phyloP scores from a whole-genome alignment of 768 basidiomycete genomes.

The Mycena haematopus region DNA sequence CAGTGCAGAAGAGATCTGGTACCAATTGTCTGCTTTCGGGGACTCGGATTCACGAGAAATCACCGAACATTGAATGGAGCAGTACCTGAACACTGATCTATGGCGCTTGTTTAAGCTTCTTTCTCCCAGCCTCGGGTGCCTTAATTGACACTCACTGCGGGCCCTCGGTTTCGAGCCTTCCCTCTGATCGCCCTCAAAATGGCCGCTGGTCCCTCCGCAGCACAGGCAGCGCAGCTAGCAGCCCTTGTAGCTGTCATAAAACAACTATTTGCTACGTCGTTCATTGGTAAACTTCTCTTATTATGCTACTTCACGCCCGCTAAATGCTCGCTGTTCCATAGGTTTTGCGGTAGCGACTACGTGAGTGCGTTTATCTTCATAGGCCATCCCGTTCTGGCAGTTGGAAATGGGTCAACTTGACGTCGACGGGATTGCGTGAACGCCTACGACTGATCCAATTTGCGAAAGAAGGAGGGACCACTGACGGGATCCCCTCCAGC shows the following conservation, averaged over 20 bases:
- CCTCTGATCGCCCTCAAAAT: slow-evolving; percentile 7
- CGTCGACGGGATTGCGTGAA: not conserved
- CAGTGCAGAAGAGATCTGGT: too few species aligned
- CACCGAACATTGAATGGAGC: not conserved
- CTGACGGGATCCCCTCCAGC: not conserved
- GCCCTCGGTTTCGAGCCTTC: not conserved
- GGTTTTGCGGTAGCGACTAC: slow-evolving; percentile 21
- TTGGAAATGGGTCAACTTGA: too few species aligned
- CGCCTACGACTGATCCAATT: not conserved
- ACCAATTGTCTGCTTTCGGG: too few species aligned
- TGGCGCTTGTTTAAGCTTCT: not conserved
- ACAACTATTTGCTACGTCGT: slow-evolving; percentile 19
- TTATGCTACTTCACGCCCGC: not conserved
- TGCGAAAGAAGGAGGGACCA: not conserved
- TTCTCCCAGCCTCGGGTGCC: not conserved
- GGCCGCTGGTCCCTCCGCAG: slow-evolving; percentile 17
- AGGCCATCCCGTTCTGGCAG: not conserved
- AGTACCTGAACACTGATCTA: not conserved
- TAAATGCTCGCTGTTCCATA: not conserved
- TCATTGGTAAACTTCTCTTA: slow-evolving; percentile 4
- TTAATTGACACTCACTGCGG: not conserved
- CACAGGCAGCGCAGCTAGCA: slow-evolving; percentile 19
- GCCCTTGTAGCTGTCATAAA: slow-evolving; percentile 18
- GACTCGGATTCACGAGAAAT: too few species aligned
- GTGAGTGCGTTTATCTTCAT: slow-evolving; percentile 9